phyloP scores from a whole-genome alignment of 768 basidiomycete species.

The Mycena galopus region DNA sequence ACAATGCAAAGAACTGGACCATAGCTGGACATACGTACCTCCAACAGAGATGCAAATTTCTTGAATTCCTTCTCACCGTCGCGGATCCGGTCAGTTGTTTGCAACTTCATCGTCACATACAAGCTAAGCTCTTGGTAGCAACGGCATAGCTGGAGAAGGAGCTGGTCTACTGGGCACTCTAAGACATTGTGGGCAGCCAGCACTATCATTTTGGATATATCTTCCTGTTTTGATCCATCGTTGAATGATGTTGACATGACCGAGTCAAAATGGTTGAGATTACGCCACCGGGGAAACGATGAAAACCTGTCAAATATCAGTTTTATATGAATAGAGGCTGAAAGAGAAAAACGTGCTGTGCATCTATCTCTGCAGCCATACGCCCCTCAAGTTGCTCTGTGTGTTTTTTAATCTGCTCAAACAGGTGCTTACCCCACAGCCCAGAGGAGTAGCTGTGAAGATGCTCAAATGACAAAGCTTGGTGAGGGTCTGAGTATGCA shows the following conservation, averaged over 20 bases:
- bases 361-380: conserved; percentile 35
- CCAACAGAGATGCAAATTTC: background rate
- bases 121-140: background rate
- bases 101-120: background rate
- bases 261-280: background rate
- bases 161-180: background rate
- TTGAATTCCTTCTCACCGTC: background rate
- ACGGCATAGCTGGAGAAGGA: background rate
- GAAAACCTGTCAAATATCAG: background rate
- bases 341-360: background rate
- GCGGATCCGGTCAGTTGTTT: background rate
- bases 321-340: background rate
- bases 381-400: conserved; percentile 27
- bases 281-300: background rate
- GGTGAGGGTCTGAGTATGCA: conserved; percentile 48
- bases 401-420: conserved; percentile 40
- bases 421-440: conserved; percentile 44
- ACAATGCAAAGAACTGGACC: background rate
- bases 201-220: conserved; percentile 49
- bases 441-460: conserved; percentile 47
- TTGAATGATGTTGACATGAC: conserved; percentile 44
- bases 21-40: background rate
- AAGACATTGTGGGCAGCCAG: conserved; percentile 43
- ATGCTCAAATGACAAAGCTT: conserved; percentile 51
- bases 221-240: conserved; percentile 52